phyloP scores from a whole-genome alignment of 2,329 filamentous ascomycete genomes.

The Cercospora berteroae region DNA sequence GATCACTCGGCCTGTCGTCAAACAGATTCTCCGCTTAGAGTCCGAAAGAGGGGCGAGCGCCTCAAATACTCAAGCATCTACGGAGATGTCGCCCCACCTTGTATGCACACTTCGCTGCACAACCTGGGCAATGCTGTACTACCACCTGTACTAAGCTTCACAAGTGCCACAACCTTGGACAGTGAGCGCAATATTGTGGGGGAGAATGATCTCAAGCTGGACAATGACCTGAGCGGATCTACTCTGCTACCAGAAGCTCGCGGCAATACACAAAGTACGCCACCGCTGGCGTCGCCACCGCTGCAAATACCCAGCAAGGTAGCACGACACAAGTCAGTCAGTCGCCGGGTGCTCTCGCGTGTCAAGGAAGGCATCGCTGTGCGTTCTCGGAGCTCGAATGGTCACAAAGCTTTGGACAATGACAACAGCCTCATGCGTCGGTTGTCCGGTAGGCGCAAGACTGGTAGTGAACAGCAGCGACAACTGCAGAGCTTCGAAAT shows the following conservation, averaged over 20 bases:
- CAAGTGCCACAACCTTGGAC: conserved; percentile 17
- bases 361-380: conserved; percentile 37
- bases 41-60: conserved; percentile 40
- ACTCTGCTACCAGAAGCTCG: conserved; percentile 14
- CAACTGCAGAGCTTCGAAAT: conserved; percentile 34
- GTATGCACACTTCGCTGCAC: conserved; percentile 16
- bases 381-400: conserved; percentile 32
- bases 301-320: conserved; percentile 21
- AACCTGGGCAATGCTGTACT: not conserved
- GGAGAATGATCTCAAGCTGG: not conserved
- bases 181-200: not conserved
- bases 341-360: conserved; percentile 38
- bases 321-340: conserved; percentile 36
- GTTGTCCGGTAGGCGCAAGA: conserved; percentile 33
- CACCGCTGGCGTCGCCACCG: conserved; percentile 9
- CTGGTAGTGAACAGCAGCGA: conserved; percentile 23
- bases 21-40: conserved; percentile 34
- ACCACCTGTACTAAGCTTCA: conserved; percentile 16
- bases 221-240: conserved; percentile 19
- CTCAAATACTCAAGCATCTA: conserved; percentile 27
- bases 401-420: conserved; percentile 27
- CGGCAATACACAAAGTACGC: not conserved
- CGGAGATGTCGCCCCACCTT: conserved; percentile 31
- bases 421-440: conserved; percentile 34
- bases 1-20: conserved; percentile 36